These are phyloP conservation scores for Bonnemaisonia californica DNA, from an alignment of 31 red algal genomes.

Conservation along the genomic window DNA sequence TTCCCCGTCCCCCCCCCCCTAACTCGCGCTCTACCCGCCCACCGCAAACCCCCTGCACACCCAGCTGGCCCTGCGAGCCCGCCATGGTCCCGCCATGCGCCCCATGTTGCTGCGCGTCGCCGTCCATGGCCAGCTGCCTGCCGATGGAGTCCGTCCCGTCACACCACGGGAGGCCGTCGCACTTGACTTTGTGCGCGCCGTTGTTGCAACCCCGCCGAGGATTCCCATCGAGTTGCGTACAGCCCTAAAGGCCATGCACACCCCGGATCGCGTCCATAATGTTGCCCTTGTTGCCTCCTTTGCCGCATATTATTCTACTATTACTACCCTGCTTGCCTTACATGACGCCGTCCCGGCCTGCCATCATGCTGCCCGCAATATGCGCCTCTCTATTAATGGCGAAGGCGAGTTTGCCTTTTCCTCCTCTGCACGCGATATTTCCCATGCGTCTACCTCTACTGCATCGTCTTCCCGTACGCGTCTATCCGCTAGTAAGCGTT, in stretches of 20 bases:
- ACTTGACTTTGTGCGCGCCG: slow-evolving; percentile 38
- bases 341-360: not conserved
- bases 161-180: slow-evolving; percentile 33
- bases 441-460: slow-evolving; percentile 13
- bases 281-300: slow-evolving; percentile 23
- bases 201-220: slow-evolving; percentile 21
- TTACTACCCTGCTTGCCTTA: slow-evolving; percentile 25
- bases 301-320: slow-evolving; percentile 32
- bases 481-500: slow-evolving; percentile 1
- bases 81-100: not conserved
- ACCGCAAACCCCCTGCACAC: not conserved
- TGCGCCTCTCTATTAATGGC: not conserved
- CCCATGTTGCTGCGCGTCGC: slow-evolving; percentile 11
- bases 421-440: not conserved
- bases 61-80: not conserved
- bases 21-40: not conserved
- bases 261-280: slow-evolving; percentile 10
- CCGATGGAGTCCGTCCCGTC: not conserved
- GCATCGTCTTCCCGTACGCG: not conserved
- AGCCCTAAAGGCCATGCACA: slow-evolving; percentile 15
- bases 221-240: slow-evolving; percentile 33
- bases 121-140: slow-evolving; percentile 21
- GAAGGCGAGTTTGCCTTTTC: slow-evolving; percentile 3
- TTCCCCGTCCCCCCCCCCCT: not conserved
- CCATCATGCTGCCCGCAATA: not conserved